Evolutionary conservation across 75 land plant species (phyloP), one percentile per base, ranked within the genome.

Genomic region (Sequoiadendron giganteum): DNA sequence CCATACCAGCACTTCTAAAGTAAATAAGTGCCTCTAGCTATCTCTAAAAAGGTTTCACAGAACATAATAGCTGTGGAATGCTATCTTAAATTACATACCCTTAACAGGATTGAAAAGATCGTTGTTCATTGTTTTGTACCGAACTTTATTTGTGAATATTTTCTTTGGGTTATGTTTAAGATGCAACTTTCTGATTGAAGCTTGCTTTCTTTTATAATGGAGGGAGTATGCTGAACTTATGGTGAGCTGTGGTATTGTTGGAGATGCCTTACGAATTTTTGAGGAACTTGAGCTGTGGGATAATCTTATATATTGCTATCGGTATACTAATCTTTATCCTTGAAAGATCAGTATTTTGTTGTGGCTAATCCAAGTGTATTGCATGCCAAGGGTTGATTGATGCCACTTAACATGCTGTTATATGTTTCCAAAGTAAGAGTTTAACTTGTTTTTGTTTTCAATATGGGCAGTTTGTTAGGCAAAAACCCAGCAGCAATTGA

Each of bases 271-370:
- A 85, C 90, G 87, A 32, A 91, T 95, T 39, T 97, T 97, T 91
- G 99, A 98, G 91, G 95, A 95, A 85, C 94, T 98, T 38, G 97
- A 97, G 89, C 91, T 98, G 78, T 98, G 99, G 99, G 93, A 98
- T 89, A 97, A 95, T 90, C 91, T 98, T 47, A 98, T 98, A 86
- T 90, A 95, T 73, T 98, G 99, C 91, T 95, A 98, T 87, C 79
- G 93, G 98, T 95, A 91, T 84, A 70, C 19, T 48, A 40, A 68
- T 56, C n/a, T 55, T 86, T 39, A 30, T 5, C 43, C 25, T 84
- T 80, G 49, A 75, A 75, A 75, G 38, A 75, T 30, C 1, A n/a
- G 11, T 25, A 49, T 47, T 82, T 47, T 45, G 47, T 82, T 82
- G 52, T n/a, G 30, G 3, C 15, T 82, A 8, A 43, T 82, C 2